Conservation (phyloP, 257 asterid species). For the Phtheirospermum japonicum region DNA sequence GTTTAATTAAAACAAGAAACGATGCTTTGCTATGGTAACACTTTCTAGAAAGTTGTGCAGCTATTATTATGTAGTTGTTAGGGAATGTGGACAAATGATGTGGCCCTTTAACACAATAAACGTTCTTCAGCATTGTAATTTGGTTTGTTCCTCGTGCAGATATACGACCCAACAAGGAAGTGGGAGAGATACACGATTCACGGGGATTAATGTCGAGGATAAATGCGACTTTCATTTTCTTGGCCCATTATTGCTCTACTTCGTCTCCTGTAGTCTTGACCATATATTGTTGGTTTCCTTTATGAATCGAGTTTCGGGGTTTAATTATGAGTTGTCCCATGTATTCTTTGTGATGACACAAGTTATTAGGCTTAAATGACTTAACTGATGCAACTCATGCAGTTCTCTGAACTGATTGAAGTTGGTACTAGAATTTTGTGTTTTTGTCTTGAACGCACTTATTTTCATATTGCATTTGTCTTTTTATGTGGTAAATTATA, state of each 20-base stretch:
- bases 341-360: too few relatives aligned
- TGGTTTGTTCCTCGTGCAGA: conserved; percentile 45
- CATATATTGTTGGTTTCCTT: neutral
- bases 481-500: too few relatives aligned
- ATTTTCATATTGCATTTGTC: too few relatives aligned
- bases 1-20: neutral
- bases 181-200: conserved; percentile 95
- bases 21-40: neutral
- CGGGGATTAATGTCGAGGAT: conserved; percentile 55
- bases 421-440: too few relatives aligned
- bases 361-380: neutral
- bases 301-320: too few relatives aligned
- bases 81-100: neutral
- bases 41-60: neutral
- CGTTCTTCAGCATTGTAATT: neutral
- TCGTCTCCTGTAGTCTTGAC: conserved; percentile 8
- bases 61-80: neutral
- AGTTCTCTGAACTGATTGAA: too few relatives aligned
- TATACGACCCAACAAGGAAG: conserved; percentile 89
- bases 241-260: neutral
- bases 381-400: too few relatives aligned
- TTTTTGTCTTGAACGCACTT: too few relatives aligned
- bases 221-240: neutral
- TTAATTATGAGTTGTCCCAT: too few relatives aligned
- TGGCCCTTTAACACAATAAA: neutral